Evolutionary conservation across 1,284 basidiomycete species (phyloP).

Genomic region (Amylostereum areolatum): DNA sequence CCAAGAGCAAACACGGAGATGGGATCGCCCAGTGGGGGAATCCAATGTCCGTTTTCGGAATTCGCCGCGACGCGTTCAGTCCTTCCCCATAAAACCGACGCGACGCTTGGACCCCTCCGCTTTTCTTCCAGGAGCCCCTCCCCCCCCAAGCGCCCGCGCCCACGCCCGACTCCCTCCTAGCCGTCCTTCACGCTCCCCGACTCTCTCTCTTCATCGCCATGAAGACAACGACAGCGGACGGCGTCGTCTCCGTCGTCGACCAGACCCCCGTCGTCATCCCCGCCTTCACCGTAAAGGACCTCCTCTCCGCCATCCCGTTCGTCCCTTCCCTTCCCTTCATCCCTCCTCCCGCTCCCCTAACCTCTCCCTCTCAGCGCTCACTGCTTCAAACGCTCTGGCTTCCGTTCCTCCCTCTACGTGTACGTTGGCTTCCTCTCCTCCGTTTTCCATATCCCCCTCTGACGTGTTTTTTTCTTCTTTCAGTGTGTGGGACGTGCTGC

Average conservation of each 20-base stretch:
- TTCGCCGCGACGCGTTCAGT: too few species aligned
- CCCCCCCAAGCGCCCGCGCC: neutral
- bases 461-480: conserved; percentile 13
- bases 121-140: conserved; percentile 1
- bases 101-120: conserved; percentile 1
- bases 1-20: too few species aligned
- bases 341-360: neutral
- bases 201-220: conserved; percentile 6
- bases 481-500: conserved; percentile 71
- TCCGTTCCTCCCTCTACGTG: conserved; percentile 84
- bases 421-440: conserved; percentile 26
- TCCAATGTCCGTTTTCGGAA: too few species aligned
- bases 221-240: conserved; percentile 19
- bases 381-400: conserved; percentile 89
- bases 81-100: conserved; percentile 1
- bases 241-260: conserved; percentile 34
- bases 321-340: conserved; percentile 21
- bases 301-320: conserved; percentile 86
- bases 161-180: neutral
- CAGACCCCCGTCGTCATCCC: conserved; percentile 70
- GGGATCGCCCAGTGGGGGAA: too few species aligned
- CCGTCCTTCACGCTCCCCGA: neutral
- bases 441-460: conserved; percentile 6
- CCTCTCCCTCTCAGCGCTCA: conserved; percentile 53
- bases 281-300: conserved; percentile 79